Evolutionary conservation across 164 flowering plant species (phyloP).

Genomic region (Aristolochia californica): DNA sequence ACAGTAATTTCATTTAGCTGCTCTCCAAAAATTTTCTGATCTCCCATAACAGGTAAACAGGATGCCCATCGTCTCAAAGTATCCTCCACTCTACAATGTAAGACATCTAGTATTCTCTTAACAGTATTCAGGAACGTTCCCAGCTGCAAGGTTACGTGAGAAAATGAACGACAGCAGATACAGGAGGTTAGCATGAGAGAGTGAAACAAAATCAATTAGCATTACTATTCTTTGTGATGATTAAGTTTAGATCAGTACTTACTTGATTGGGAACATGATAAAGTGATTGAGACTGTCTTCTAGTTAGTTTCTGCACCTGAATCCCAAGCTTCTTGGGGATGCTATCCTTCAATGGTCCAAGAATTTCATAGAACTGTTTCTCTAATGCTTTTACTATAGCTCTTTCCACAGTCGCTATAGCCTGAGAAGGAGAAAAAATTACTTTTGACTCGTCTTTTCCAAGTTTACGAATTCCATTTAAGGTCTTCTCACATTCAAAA

Average conservation of each 20-base stretch:
- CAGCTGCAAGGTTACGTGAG: constrained; percentile 31
- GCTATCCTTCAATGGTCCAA: constrained; percentile 82
- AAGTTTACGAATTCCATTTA: too few species aligned
- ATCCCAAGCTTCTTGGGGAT: constrained; percentile 77
- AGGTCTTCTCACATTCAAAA: too few species aligned
- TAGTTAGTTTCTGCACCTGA: constrained; percentile 82
- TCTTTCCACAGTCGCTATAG: constrained; percentile 70
- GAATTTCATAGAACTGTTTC: constrained; percentile 69
- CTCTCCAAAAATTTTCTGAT: constrained; percentile 64
- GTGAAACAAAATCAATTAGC: too few species aligned
- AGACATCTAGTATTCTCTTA: constrained; percentile 81
- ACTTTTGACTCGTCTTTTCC: too few species aligned
- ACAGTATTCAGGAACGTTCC: constrained; percentile 77
- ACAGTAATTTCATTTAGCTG: constrained; percentile 80
- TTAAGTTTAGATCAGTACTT: constrained; percentile 11
- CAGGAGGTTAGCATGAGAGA: too few species aligned
- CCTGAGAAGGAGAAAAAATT: constrained; percentile 21
- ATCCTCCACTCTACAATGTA: constrained; percentile 67
- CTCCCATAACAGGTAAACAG: constrained; percentile 52
- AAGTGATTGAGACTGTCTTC: constrained; percentile 66
- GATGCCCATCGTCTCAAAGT: constrained; percentile 77
- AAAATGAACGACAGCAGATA: too few species aligned
- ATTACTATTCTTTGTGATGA: too few species aligned
- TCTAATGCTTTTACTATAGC: constrained; percentile 77
- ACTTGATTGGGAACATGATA: constrained; percentile 72